Evolutionary conservation across 1,284 basidiomycete species (phyloP), one percentile per base, ranked within the genome.

Genomic region (Tylopilus sp.): DNA sequence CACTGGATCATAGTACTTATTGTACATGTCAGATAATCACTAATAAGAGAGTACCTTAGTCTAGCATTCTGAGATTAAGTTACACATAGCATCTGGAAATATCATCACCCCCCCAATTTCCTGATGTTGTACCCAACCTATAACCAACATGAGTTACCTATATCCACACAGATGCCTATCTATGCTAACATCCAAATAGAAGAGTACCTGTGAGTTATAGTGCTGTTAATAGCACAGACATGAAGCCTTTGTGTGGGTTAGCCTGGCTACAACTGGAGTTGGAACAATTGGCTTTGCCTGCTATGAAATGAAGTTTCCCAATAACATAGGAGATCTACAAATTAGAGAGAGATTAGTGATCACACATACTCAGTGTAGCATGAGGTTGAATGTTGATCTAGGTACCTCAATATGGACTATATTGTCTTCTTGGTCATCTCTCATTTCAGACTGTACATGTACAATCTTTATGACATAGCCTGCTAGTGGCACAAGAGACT

Each of bases 251-350:
- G 22, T 0, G 4, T 0, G 24, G 24, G 2, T n/a, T n/a, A n/a
- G n/a, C n/a, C 41, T 61, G 6, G 24, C 41, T 1, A 41, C 24
- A 0, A 61, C 44, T 3, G 33, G 53, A 0, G 16, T 56, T 1
- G 10, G 53, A 16, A 36, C 32, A 3, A 7, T 60, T 4, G 38
- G 36, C 6, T 60, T 38, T 44, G 53, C 16, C 0, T 1, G n/a
- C 12, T 39, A 60, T 19, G 32, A 55, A 2, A 55, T 60, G 39
- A 60, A 56, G 39, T n/a, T 60, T 2, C 59, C 53, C 7, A 33
- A 18, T 19, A 18, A 52, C 2, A 4, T 55, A 1, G n/a, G 59
- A 0, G 59, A 60, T 22, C 53, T 60, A 8, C 59, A 60, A 6
- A 55, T 41, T 9, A 29, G 29, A 4, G 39, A 60, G 44, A 32